Evolutionary conservation across 148 eudicot genomes (phyloP), one percentile per base, ranked within the genome.

Genomic region (Silene uniflora): DNA sequence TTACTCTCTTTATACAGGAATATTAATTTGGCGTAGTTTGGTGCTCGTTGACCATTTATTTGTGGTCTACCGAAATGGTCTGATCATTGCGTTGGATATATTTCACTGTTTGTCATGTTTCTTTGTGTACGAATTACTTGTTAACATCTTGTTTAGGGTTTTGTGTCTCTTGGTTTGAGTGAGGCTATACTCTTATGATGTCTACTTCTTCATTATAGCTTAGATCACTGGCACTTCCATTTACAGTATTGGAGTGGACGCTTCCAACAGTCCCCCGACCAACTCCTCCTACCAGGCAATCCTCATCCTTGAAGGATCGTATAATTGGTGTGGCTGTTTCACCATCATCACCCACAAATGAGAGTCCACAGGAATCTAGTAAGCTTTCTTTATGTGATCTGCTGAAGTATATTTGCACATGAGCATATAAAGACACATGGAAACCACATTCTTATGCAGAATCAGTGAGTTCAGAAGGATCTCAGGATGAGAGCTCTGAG

Each of bases 191-290:
- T 67, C 75, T 81, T 73, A 73, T 68, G 23, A 73, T 73, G 64
- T 75, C 78, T 69, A 56, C 52, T 73, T 75, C 49, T 81, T 78
- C 49, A 42, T 62, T 85, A 87, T 94, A 95, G 99, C 91, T 95
- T 78, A 90, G 99, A 85, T 95, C 99, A 75, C 89, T 95, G 85
- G 99, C 99, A 78, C 99, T 95, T 84, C 99, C 99, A 68, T 95
- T 95, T 86, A 92, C 99, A 16, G 99, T 92, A 58, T 80, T 95
- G 80, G 99, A 95, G 77, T 95, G 99, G 99, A 92, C 99, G 75
- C 92, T 95, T 74, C 99, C 99, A 54, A 85, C 99, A 44, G 96
- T 92, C 78, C 99, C 99, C 58, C 85, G 91, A 69, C 96, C 99
- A 55, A 75, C 77, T 78, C 88, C 76, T 77, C 85, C 91, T 66